Base-by-base conservation (phyloP, 2,329 filamentous ascomycete species). In the Sclerotinia sclerotiorum region DNA sequence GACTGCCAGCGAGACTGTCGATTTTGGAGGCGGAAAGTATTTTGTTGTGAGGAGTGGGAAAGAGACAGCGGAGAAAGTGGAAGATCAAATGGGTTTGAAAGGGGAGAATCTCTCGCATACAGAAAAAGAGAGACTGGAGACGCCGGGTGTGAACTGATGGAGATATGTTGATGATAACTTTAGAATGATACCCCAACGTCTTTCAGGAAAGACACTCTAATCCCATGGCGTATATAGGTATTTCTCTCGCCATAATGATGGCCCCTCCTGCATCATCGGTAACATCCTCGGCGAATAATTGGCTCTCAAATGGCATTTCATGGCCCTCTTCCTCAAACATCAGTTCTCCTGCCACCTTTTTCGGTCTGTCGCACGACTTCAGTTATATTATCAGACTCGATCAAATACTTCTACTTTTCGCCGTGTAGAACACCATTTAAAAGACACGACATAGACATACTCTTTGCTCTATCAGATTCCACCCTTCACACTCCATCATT, bases 1-100 rank as follows among this genome's bases (percentile, higher is more conserved):
- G 11, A 72, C 76, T 29, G 77, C 78, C 3, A 70, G 71, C 10
- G 75, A 76, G 56, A 78, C 70, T 51, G 73, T 77, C 3, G 72
- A 75, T 68, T 70, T 71, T 15, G 60, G 69, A 13, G 72, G 72
- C 24, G 78, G 78, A 15, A 76, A 69, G 19, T 79, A 76, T 70
- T 79, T 79, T 70, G 74, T 79, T 63, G 78, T 80, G 57, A 76
- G 76, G 54, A 77, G 74, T 71, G 74, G 73, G 49, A 76, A 77
- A 24, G 65, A 27, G 21, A 15, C 5, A 5, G 13, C 5, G 19
- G 35, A 58, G 15, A 56, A 57, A 58, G 21, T 49, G 29, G 32
- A 44, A 1, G 15, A 54, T 19, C 42, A n/a, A n/a, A 19, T 21
- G 4, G 17, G 2, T 29, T 48, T 24, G 21, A 44, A 49, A 49